Conservation (phyloP, 2,329 filamentous ascomycete species). For the Aspergillus novofumigatus region DNA sequence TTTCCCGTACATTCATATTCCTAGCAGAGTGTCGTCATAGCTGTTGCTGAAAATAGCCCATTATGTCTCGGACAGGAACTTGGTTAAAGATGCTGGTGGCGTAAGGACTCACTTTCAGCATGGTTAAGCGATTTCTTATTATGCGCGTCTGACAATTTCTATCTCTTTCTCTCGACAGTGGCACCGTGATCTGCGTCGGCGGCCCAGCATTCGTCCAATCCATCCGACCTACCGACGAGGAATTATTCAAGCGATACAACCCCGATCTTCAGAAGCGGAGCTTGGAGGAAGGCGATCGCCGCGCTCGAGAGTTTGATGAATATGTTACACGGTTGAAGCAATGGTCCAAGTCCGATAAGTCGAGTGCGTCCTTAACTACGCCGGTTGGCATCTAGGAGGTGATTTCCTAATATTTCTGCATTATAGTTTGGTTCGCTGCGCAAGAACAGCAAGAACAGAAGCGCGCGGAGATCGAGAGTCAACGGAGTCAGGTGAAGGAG, state of each 20-base stretch:
- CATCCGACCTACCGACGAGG: slow-evolving; percentile 73
- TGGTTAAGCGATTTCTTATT: slow-evolving; percentile 1
- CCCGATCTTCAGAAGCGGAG: slow-evolving; percentile 88
- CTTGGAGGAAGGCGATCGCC: slow-evolving; percentile 70
- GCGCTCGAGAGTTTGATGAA: slow-evolving; percentile 81
- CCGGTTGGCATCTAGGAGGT: background rate
- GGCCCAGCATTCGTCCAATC: slow-evolving; percentile 81
- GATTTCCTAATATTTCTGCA: slow-evolving; percentile 3
- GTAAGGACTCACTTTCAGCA: slow-evolving; percentile 47
- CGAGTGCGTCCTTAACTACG: slow-evolving; percentile 54
- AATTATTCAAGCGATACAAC: slow-evolving; percentile 86
- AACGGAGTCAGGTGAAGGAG: slow-evolving; percentile 25
- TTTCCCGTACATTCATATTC: background rate
- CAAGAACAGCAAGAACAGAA: slow-evolving; percentile 33
- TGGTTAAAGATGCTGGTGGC: slow-evolving; percentile 66
- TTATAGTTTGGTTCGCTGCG: slow-evolving; percentile 38
- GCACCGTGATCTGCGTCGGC: slow-evolving; percentile 67
- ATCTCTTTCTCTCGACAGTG: slow-evolving; percentile 48
- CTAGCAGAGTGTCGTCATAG: background rate
- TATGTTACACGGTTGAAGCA: slow-evolving; percentile 82
- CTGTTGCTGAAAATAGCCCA: slow-evolving; percentile 12
- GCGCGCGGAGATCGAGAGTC: slow-evolving; percentile 21
- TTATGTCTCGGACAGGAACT: slow-evolving; percentile 43
- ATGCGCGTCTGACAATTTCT: background rate
- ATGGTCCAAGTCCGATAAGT: slow-evolving; percentile 85